A percentile compares a stretch with the other conserved stretches of the same genome.
These are phyloP conservation scores for Cucurbita argyrosperma DNA, from an alignment of 306 rosid genomes.

Conservation along the genomic window DNA sequence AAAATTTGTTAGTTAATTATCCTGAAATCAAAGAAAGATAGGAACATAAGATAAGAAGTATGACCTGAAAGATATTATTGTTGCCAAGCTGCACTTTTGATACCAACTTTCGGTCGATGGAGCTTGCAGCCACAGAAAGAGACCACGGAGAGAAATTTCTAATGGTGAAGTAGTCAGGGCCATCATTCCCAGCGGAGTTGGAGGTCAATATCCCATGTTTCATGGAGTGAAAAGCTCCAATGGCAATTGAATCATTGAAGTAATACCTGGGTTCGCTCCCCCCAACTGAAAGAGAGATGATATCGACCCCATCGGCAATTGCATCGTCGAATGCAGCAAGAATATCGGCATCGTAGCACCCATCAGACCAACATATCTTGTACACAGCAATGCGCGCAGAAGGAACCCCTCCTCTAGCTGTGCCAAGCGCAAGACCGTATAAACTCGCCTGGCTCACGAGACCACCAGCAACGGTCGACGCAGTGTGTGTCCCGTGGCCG, in stretches of 20 bases:
- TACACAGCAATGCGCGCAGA: slow-evolving; percentile 21
- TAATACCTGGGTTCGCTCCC: neutral
- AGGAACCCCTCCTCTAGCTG: slow-evolving; percentile 23
- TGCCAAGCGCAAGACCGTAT: slow-evolving; percentile 14
- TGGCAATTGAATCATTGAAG: slow-evolving; percentile 1
- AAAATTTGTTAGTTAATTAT: neutral
- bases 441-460: slow-evolving; percentile 12
- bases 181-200: slow-evolving; percentile 12
- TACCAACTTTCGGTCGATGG: slow-evolving; percentile 20
- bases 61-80: slow-evolving; percentile 15
- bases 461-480: slow-evolving; percentile 32
- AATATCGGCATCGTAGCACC: neutral
- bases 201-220: slow-evolving; percentile 25
- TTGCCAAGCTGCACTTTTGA: slow-evolving; percentile 25
- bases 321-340: slow-evolving; percentile 31
- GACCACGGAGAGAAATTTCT: slow-evolving; percentile 21
- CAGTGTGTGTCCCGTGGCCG: slow-evolving; percentile 34
- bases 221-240: slow-evolving; percentile 50
- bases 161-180: slow-evolving; percentile 9
- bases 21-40: neutral
- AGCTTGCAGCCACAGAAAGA: slow-evolving; percentile 36
- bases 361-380: slow-evolving; percentile 13
- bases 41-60: neutral
- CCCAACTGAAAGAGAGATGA: slow-evolving; percentile 21
- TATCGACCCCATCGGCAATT: slow-evolving; percentile 39